Base-by-base conservation (phyloP, 2,329 filamentous ascomycete species). In the Hymenoscyphus scutula region DNA sequence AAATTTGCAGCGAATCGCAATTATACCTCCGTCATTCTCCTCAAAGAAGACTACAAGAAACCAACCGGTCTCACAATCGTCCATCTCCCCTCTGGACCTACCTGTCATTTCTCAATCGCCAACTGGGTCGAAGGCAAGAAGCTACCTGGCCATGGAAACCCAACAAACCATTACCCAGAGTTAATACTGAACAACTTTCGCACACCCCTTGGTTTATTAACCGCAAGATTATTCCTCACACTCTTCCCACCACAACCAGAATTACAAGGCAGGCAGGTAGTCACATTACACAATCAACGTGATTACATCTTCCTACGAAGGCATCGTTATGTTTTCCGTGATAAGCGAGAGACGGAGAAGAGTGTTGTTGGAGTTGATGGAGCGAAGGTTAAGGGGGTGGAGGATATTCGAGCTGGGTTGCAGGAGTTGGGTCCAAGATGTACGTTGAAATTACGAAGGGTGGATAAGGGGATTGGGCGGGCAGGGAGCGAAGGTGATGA, bases 301-400 rank as follows among this genome's bases (percentile, higher is more conserved):
- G 94, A 98, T 76, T 98, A 94, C 76, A 95, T 98, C 70, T 99
- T 99, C 75, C 83, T 98, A 58, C 84, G 95, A 5, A 82, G 93
- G 41, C 93, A 98, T 76, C 83, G 95, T 55, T 99, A 99, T 73
- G 84, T 96, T 1, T 97, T 99, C 79, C 85, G 95, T 15, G 92
- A 98, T 64, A 96, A 95, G 80, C 83, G 89, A 11, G 82, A 86
- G 61, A 92, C 89, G 0, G 95, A 98, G 78, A 97, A 97, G 80
- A 89, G 87, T 61, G 90, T 97, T 0, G 83, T 91, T 4, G 90
- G 85, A 3, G 81, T 89, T 0, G 91, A 98, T 71, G 93, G 95
- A 19, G 90, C 91, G 75, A 85, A 90, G 61, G 84, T 97, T 67
- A 86, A 90, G 69, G 95, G 93, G 0, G 91, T 92, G 0, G 91